Evolutionary conservation across 352 stramenopile genomes (phyloP).

Genomic region (Globisporangium takayamanum): DNA sequence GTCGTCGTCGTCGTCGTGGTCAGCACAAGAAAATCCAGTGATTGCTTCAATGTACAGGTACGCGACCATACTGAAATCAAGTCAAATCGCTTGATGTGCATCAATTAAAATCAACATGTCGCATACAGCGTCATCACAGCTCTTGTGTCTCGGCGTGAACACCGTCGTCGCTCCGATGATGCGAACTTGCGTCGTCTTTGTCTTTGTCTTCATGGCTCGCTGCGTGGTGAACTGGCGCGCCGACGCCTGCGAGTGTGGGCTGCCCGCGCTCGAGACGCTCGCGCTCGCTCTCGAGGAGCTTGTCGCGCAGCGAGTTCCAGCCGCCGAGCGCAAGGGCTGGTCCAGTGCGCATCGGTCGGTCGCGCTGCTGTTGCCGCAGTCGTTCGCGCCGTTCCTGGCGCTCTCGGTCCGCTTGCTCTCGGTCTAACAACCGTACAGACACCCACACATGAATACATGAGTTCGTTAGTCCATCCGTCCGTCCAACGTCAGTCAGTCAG

Average conservation of each 20-base stretch:
- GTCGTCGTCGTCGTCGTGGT: too few species aligned
- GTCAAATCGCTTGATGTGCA: background rate
- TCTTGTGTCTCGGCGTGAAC: background rate
- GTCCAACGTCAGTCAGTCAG: background rate
- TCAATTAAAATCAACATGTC: background rate
- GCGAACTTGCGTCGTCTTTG: background rate
- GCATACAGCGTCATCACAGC: background rate
- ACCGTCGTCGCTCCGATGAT: background rate
- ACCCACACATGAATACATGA: background rate
- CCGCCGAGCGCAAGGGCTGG: constrained; percentile 7
- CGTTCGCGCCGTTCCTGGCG: background rate
- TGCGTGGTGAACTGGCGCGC: background rate
- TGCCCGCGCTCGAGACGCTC: constrained; percentile 5
- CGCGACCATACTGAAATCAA: too few species aligned
- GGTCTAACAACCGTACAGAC: background rate
- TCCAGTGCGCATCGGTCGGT: constrained; percentile 1
- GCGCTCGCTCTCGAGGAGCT: constrained; percentile 14
- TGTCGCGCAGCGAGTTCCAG: constrained; percentile 16
- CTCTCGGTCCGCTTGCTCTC: background rate
- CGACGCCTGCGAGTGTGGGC: constrained; percentile 7
- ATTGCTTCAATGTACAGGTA: too few species aligned
- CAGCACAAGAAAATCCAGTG: too few species aligned
- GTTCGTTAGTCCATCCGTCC: background rate
- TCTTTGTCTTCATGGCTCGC: too few species aligned
- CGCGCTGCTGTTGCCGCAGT: background rate